Evolutionary conservation across 164 flowering plant genomes (phyloP).

Genomic region (Brasenia schreberi): DNA sequence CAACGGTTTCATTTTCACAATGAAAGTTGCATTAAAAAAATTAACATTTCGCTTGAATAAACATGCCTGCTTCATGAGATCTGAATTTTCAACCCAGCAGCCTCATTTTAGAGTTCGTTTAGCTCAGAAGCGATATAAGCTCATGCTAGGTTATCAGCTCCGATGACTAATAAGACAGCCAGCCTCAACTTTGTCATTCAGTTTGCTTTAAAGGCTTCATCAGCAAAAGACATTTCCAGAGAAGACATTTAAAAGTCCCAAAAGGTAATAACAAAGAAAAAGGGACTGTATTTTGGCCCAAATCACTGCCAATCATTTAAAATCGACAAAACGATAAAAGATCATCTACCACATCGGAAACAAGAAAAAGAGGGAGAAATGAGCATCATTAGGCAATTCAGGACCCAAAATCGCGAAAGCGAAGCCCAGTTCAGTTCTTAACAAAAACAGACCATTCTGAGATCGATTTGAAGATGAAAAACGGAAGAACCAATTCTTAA

Average conservation of each 20-base stretch:
- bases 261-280: background rate
- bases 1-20: no score
- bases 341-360: background rate
- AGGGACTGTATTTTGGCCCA: no score
- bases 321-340: background rate
- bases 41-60: no score
- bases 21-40: no score
- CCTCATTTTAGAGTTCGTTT: no score
- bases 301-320: background rate
- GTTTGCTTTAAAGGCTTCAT: no score
- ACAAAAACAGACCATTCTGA: background rate
- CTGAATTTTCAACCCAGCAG: no score
- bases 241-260: background rate
- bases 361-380: background rate
- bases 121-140: no score
- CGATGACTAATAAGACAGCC: no score
- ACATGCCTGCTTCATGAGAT: no score
- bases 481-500: background rate
- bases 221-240: background rate
- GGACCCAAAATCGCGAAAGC: background rate
- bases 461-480: background rate
- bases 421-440: background rate
- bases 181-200: no score
- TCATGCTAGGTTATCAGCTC: no score
- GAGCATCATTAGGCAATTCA: background rate